Evolutionary conservation across 2,329 filamentous ascomycete genomes (phyloP), one percentile per base, ranked within the genome.

Genomic region (Lecanicillium sp.): DNA sequence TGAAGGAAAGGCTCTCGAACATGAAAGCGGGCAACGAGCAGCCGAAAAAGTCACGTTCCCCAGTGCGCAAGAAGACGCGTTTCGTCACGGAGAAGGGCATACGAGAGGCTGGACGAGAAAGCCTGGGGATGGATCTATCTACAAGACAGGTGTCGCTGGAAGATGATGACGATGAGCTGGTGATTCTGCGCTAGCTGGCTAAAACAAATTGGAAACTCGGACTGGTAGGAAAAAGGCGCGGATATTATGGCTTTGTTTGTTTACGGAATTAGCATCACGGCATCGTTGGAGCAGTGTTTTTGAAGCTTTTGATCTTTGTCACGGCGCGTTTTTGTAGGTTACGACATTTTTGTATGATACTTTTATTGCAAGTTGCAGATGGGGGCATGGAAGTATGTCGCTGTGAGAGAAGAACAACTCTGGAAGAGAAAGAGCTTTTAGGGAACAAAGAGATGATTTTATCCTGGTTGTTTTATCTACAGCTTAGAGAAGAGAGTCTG

Each of bases 21-120:
- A 83, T 84, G 81, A 81, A 76, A 11, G 73, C 80, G 4, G 79
- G 79, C 2, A 77, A 81, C 61, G 75, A 69, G 54, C 57, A 79
- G 19, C 60, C 60, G 51, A 59, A 56, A 44, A 58, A 61, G 39
- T 56, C 56, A 23, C 57, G 60, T 26, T 60, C 61, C 59, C 79
- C 78, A 0, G 74, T 80, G 26, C 73, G 78, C 55, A 84, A 88
- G 67, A 88, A 87, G 73, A 90, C 86, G 44, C 74, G 86, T n/a
- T 90, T 90, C 60, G 77, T 90, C 33, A 88, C 86, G 21, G 81
- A 82, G 35, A 87, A 84, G 62, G 86, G 86, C 0, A 90, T 90
- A 52, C 78, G 81, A 47, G 85, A 88, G 64, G 86, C 86, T 4
- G 86, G 86, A 1, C 73, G 85, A 51, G 86, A 90, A 59, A 89